Conservation (phyloP, 139 green algal species). For the Tetraselmis striata region DNA sequence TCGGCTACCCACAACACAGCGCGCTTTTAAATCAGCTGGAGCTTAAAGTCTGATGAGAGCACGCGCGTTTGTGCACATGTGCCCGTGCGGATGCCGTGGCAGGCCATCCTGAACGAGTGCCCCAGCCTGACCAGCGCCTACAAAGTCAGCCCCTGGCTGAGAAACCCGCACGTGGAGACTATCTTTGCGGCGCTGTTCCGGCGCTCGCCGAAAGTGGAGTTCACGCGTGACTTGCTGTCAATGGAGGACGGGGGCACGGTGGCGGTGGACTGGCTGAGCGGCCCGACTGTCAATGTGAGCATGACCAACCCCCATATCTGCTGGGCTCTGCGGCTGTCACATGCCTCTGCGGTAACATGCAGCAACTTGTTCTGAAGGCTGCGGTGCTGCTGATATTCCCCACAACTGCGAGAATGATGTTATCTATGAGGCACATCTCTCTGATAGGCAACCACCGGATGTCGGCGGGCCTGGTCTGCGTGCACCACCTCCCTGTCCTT, state of each 20-base stretch:
- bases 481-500: too few relatives aligned
- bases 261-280: conserved; percentile 73
- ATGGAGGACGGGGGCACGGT: conserved; percentile 78
- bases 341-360: background rate
- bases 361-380: too few relatives aligned
- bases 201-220: conserved; percentile 47
- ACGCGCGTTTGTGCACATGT: too few relatives aligned
- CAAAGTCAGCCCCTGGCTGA: conserved; percentile 11
- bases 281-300: conserved; percentile 20
- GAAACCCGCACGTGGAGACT: conserved; percentile 79
- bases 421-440: background rate
- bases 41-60: too few relatives aligned
- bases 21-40: too few relatives aligned
- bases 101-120: background rate
- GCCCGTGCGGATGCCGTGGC: too few relatives aligned
- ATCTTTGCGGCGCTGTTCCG: conserved; percentile 77
- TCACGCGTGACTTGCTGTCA: conserved; percentile 59
- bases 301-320: background rate
- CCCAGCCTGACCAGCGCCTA: background rate
- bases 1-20: too few relatives aligned
- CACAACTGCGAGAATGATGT: background rate
- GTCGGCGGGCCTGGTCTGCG: too few relatives aligned
- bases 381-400: too few relatives aligned
- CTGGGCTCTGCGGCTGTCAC: background rate
- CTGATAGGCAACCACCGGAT: background rate